phyloP scores from a whole-genome alignment of 208 protist species.

The Leishmania braziliensis region DNA sequence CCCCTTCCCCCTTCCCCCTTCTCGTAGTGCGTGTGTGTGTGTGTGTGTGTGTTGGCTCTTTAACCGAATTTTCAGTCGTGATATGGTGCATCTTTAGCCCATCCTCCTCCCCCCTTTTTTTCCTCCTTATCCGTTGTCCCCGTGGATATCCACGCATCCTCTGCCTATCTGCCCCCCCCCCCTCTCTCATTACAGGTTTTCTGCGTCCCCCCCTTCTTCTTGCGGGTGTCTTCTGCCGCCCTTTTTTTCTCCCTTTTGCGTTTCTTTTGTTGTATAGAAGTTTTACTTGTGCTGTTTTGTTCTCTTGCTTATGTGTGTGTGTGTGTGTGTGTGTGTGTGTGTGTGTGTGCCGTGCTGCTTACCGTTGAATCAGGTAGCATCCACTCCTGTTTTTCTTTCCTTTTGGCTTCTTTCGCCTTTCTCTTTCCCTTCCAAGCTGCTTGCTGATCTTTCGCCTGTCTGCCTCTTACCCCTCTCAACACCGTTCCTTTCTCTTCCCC shows the following conservation, averaged over 20 bases:
- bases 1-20: neutral
- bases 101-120: neutral
- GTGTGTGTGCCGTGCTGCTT: neutral
- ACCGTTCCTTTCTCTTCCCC: too few relatives aligned
- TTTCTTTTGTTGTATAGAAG: neutral
- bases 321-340: neutral
- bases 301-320: neutral
- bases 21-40: neutral
- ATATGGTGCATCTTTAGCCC: neutral
- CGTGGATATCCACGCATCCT: neutral
- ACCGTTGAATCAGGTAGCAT: neutral
- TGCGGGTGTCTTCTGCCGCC: neutral
- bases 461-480: neutral
- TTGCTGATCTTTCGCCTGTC: neutral
- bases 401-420: neutral
- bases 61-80: neutral
- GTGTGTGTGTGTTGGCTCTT: neutral
- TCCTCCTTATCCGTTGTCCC: neutral
- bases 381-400: neutral
- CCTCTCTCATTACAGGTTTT: neutral
- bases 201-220: neutral
- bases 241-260: neutral
- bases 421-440: neutral
- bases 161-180: neutral
- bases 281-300: neutral